Base-by-base conservation (phyloP, 2,329 filamentous ascomycete genomes). In the Fusarium sp. region DNA sequence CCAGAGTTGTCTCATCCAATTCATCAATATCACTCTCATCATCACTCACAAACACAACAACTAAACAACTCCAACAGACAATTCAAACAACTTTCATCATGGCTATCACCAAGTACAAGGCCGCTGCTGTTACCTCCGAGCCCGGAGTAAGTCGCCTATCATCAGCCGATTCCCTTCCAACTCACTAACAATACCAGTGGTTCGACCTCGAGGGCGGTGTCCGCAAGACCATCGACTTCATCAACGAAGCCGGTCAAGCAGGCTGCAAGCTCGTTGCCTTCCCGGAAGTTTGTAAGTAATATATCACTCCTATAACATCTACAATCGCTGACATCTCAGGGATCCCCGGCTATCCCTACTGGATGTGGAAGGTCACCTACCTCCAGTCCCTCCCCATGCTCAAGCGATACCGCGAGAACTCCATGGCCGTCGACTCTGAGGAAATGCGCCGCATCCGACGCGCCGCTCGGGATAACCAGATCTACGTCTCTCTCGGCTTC, bases 261-360 rank as follows among this genome's bases (percentile, higher is more conserved):
- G 85, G 84, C 2, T 86, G 86, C 3, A 82, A 87, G 61, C 78
- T 91, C 4, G 75, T 91, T 6, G 81, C 83, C 0, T 88, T 88
- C 55, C 84, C 86, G 0, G 85, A 88, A 75, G 82, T 82, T 38
- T 88, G 74, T 69, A 62, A 51, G 73, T 60, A 3, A 2, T 10
- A 12, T 2, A 3, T 4, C 10, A 4, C 2, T 5, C 1, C 2
- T 24, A 11, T 12, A 1, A 15, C 2, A 4, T 0, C 8, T 3
- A 1, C 13, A 11, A 6, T 4, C 1, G 8, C 43, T 30, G 3
- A 53, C 12, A n/a, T 1, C 6, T 3, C 8, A 75, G 73, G 84
- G 82, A 84, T 87, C 32, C 85, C 85, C 2, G 86, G 86, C 0
- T 88, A 87, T 72, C 86, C 85, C n/a, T 80, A 82, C 59, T 76